Conservation (phyloP, 106 monocot species). For the Allium fistulosum region DNA sequence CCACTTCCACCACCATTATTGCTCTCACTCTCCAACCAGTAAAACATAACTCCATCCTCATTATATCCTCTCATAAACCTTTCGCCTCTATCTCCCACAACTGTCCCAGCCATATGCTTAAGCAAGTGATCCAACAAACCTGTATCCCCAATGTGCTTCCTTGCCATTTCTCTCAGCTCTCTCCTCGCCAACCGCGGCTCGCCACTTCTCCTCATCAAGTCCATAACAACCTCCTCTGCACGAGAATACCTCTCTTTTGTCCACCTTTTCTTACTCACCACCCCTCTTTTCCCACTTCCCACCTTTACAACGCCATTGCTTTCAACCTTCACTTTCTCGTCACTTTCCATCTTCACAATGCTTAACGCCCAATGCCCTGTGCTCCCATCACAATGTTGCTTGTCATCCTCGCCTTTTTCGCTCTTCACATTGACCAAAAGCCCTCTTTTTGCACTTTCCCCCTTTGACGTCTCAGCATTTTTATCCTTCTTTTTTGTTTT, state of each 20-base stretch:
- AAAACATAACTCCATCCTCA: constrained; percentile 85
- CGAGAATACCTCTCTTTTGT: constrained; percentile 52
- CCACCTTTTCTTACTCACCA: constrained; percentile 25
- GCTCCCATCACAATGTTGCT: not conserved
- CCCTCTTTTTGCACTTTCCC: too few relatives aligned
- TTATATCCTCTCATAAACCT: constrained; percentile 74
- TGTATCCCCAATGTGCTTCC: constrained; percentile 92
- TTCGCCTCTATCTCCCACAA: constrained; percentile 49
- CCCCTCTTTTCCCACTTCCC: not conserved
- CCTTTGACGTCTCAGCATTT: too few relatives aligned
- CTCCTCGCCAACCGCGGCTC: constrained; percentile 52
- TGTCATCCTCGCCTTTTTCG: not conserved
- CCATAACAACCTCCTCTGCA: constrained; percentile 70
- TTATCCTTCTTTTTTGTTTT: too few relatives aligned
- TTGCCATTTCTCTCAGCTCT: constrained; percentile 63
- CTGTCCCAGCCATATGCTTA: constrained; percentile 87
- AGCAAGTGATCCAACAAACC: constrained; percentile 92
- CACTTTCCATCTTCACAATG: too few relatives aligned
- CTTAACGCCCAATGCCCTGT: not conserved
- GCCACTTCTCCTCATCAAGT: constrained; percentile 60
- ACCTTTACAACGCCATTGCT: not conserved
- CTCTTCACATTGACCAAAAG: not conserved
- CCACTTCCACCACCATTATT: constrained; percentile 24
- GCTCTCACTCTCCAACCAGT: constrained; percentile 84
- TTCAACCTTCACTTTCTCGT: too few relatives aligned